phyloP scores from a whole-genome alignment of 768 basidiomycete genomes.

The Lanmaoa rubissima region DNA sequence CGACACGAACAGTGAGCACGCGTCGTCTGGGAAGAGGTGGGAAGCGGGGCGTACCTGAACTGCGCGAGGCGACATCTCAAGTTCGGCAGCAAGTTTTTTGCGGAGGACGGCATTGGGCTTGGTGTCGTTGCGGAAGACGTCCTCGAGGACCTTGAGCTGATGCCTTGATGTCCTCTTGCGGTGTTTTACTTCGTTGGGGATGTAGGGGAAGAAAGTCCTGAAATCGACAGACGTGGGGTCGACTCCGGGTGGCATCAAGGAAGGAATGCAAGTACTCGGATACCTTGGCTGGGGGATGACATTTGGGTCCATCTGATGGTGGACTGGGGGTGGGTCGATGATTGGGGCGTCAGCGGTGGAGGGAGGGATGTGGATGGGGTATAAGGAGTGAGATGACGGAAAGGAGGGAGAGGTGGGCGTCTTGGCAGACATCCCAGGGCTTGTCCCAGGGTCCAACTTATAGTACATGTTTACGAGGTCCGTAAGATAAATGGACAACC shows the following conservation, averaged over 20 bases:
- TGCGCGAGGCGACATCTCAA: constrained; percentile 92
- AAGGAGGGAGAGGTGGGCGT: constrained; percentile 41
- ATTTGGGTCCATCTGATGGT: constrained; percentile 27
- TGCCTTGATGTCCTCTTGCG: constrained; percentile 83
- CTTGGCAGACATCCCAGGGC: constrained; percentile 32
- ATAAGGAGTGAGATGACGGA: constrained; percentile 26
- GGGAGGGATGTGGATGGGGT: constrained; percentile 19
- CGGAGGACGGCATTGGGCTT: constrained; percentile 85
- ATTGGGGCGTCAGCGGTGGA: not conserved
- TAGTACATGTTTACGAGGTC: constrained; percentile 14
- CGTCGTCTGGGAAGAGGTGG: constrained; percentile 1
- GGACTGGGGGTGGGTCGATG: constrained; percentile 18
- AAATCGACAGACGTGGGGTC: constrained; percentile 73
- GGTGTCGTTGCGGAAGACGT: constrained; percentile 81
- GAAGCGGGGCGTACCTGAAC: constrained; percentile 71
- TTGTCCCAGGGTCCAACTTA: constrained; percentile 32
- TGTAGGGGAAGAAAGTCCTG: constrained; percentile 83
- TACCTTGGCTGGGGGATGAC: constrained; percentile 28
- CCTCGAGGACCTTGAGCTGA: constrained; percentile 89
- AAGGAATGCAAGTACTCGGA: constrained; percentile 42
- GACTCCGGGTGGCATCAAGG: constrained; percentile 48
- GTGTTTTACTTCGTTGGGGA: constrained; percentile 92
- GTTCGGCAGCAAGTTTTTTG: constrained; percentile 74
- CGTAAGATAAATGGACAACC: constrained; percentile 7
- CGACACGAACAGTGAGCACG: constrained; percentile 22